Evolutionary conservation across 1,139 yeast species (phyloP), one percentile per base, ranked within the genome.

Genomic region (Blastobotrys proliferans): DNA sequence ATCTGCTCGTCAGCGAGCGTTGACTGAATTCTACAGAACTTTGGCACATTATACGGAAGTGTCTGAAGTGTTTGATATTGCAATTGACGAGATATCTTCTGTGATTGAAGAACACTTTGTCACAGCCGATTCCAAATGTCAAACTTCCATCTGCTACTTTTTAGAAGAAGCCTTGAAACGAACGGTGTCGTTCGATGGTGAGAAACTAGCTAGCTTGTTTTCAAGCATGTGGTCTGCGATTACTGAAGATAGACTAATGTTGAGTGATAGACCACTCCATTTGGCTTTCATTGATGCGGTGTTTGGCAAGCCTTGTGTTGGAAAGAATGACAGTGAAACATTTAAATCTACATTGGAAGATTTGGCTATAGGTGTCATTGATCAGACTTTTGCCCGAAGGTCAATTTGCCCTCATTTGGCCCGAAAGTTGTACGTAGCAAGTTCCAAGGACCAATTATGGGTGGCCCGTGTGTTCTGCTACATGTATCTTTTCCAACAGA

Each of bases 251-350:
- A 68, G 94, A 44, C 67, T 87, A 42, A 76, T 81, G 36, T 68
- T 86, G 43, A 75, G 75, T 44, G 94, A 86, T 52, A 74, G 79
- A 45, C 71, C 70, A 9, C 67, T 86, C 31, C 96, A 87, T 51
- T 56, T 76, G 14, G 49, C 59, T 0, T 67, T 83, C 25, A 78
- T 87, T 21, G 66, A 72, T 13, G 56, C 77, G 0, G 45, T 81
- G 3, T 71, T 72, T 41, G 48, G 50, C 13, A 55, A 67, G 1
- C 53, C 52, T 18, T 55, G 63, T 6, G 58, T 66, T 41, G 58
- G 55, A 19, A 11, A 9, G 4, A 32, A 24, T 8, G 22, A n/a
- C 10, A 32, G 13, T 32, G 25, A 32, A 8, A 8, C 4, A 1
- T 43, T 54, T 18, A 40, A 52, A 9, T 45, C 38, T 11, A 27